Evolutionary conservation across 345 rosid species (phyloP).

Genomic region (Boechera retrofracta): DNA sequence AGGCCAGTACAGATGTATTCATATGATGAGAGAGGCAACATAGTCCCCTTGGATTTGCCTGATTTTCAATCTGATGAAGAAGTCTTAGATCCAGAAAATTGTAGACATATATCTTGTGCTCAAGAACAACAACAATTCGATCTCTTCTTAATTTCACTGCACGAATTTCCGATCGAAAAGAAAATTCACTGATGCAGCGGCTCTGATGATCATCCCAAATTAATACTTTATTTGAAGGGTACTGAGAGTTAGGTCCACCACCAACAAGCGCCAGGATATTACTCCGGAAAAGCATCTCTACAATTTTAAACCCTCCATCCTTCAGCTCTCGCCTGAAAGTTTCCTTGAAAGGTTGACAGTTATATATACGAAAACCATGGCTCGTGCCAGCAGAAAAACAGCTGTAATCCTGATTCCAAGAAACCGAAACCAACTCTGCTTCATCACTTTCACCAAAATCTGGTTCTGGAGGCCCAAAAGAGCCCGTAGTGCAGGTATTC

Average conservation of each 20-base stretch:
- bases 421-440: conserved; percentile 65
- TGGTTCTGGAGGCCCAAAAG: conserved; percentile 45
- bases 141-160: conserved; percentile 78
- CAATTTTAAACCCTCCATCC: conserved; percentile 78
- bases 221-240: conserved; percentile 80
- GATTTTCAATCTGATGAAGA: conserved; percentile 86
- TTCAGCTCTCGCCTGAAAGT: conserved; percentile 69
- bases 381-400: conserved; percentile 85
- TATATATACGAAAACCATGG: conserved; percentile 81
- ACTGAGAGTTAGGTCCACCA: conserved; percentile 67
- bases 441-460: conserved; percentile 51
- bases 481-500: conserved; percentile 38
- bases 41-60: conserved; percentile 78
- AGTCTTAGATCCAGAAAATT: conserved; percentile 76
- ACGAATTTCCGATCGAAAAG: conserved; percentile 81
- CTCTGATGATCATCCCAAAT: conserved; percentile 95
- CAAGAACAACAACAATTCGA: conserved; percentile 81
- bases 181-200: conserved; percentile 81
- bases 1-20: conserved; percentile 80
- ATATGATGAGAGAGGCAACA: conserved; percentile 87
- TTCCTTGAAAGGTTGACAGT: conserved; percentile 82
- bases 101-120: conserved; percentile 83
- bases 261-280: conserved; percentile 92
- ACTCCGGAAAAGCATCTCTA: conserved; percentile 93
- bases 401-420: conserved; percentile 90